Evolutionary conservation across 495 filamentous ascomycete species (phyloP), one percentile per base, ranked within the genome.

Genomic region (Neurospora sp.): DNA sequence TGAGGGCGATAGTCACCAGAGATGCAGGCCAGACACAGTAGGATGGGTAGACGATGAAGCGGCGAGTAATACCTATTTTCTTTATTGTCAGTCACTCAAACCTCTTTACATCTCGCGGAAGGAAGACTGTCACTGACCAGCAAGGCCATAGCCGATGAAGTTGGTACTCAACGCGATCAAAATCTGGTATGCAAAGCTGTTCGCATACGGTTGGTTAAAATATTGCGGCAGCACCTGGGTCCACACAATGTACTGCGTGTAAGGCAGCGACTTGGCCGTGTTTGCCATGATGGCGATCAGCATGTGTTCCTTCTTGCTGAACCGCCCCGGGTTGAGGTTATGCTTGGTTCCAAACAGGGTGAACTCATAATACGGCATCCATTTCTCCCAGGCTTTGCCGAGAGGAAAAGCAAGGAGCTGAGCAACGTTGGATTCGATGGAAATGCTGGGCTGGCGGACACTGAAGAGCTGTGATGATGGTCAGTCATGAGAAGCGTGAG

Each of bases 11-110:
- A n/a, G 81, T 84, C 3, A 83, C 81, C 31, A 85, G 70, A 8
- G 81, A 82, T 20, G 78, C 73, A 1, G 83, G 83, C 83, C 83
- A 85, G 22, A 85, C 81, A 69, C 81, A 83, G 72, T 81, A 80
- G 0, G 82, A 78, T 6, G 83, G 83, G 61, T 85, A 84, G 37
- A 90, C 88, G 27, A 90, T 81, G 82, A 87, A 90, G 39, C 86
- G 83, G 18, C 86, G 81, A 69, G 53, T 65, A 3, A 65, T 65
- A 18, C 53, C 53, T 65, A 37, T 31, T 61, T 61, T 35, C 12
- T 2, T 27, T 4, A 0, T 61, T 18, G 53, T 65, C 53, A 65
- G 7, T 65, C 14, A 35, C 27, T 35, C 53, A 4, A 65, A 7
- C 7, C 1, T 14, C 1, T 8, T 35, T 0, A 27, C 14, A 35